These are phyloP conservation scores for Colletotrichum sp. DNA, from an alignment of 2,329 filamentous ascomycete genomes.

Conservation along the genomic window DNA sequence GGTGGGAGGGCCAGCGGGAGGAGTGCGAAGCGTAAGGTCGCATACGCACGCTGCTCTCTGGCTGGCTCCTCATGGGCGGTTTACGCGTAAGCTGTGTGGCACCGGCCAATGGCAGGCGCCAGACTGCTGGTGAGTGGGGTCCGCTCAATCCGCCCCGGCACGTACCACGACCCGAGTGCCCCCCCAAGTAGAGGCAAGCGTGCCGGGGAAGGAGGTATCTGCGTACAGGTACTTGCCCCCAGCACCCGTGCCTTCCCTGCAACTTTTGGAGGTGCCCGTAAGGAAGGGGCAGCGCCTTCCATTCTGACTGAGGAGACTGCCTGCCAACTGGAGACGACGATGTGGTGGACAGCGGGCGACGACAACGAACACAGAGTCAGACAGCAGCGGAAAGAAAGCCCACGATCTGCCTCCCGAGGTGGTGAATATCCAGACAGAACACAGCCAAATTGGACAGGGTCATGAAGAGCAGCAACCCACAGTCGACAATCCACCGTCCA, in stretches of 20 bases:
- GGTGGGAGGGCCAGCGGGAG: background rate
- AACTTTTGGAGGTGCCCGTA: background rate
- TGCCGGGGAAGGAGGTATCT: background rate
- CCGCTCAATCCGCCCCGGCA: conserved; percentile 15
- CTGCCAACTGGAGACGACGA: background rate
- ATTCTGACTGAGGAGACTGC: background rate
- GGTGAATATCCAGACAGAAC: background rate
- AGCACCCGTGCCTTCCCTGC: background rate
- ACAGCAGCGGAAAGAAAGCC: background rate
- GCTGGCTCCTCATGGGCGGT: conserved; percentile 23
- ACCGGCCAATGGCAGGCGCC: conserved; percentile 25
- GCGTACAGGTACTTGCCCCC: background rate
- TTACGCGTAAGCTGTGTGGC: conserved; percentile 36
- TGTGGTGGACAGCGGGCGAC: background rate
- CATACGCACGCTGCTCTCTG: conserved; percentile 20
- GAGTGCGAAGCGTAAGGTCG: conserved; percentile 9
- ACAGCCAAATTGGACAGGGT: background rate
- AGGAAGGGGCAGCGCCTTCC: background rate
- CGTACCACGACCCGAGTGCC: conserved; percentile 14
- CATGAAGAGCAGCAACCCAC: background rate
- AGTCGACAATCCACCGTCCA: background rate
- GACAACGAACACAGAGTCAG: background rate
- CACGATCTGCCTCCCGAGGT: background rate
- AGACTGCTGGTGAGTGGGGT: conserved; percentile 8
- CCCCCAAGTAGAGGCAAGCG: background rate